phyloP scores from a whole-genome alignment of 805 yeast species.

The Kazachstania viticola region DNA sequence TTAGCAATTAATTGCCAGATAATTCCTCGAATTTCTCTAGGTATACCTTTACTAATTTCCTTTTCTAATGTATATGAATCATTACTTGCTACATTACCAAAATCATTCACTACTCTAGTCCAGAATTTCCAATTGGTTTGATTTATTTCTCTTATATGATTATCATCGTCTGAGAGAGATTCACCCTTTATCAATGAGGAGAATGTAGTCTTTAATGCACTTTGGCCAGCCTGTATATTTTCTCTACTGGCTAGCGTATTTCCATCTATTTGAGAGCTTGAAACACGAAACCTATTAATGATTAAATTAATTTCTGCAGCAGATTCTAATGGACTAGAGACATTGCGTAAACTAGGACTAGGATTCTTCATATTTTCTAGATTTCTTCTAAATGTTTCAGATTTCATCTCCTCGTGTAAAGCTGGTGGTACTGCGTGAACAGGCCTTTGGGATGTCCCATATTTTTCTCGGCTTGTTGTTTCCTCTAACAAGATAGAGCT shows the following conservation, averaged over 20 bases:
- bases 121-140: slow-evolving; percentile 75
- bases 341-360: slow-evolving; percentile 1
- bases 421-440: slow-evolving; percentile 28
- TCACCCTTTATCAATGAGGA: slow-evolving; percentile 10
- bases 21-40: slow-evolving; percentile 74
- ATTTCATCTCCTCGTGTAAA: slow-evolving; percentile 19
- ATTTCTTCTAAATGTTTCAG: slow-evolving; percentile 17
- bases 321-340: slow-evolving; percentile 12
- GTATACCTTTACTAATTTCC: slow-evolving; percentile 68
- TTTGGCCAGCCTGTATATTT: slow-evolving; percentile 37
- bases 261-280: slow-evolving; percentile 38
- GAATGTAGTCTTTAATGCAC: slow-evolving; percentile 28
- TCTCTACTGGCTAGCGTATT: slow-evolving; percentile 44
- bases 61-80: slow-evolving; percentile 48
- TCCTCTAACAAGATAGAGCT: too few species aligned
- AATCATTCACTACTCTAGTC: slow-evolving; percentile 72
- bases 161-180: slow-evolving; percentile 7
- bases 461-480: too few species aligned
- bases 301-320: slow-evolving; percentile 45
- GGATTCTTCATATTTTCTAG: slow-evolving; percentile 9
- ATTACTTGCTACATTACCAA: slow-evolving; percentile 50
- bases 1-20: slow-evolving; percentile 85
- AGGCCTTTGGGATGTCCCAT: too few species aligned
- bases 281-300: slow-evolving; percentile 46
- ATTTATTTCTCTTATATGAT: slow-evolving; percentile 30